Evolutionary conservation across 2,329 filamentous ascomycete genomes (phyloP).

Genomic region (Domatiomyces globalis): DNA sequence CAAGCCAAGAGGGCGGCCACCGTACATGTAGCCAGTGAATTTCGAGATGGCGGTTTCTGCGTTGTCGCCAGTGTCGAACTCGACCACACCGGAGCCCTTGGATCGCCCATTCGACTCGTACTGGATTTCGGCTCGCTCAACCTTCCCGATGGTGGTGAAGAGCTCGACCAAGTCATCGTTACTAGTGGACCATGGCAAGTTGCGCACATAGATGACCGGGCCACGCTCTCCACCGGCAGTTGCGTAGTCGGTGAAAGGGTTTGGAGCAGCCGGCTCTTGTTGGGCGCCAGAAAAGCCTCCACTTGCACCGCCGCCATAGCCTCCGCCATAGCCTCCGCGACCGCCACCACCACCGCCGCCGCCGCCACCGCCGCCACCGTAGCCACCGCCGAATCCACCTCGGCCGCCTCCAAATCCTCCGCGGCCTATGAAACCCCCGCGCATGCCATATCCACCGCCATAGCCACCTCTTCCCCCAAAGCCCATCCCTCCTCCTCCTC

Average conservation of each 20-base stretch:
- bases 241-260: conserved; percentile 87
- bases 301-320: conserved; percentile 12
- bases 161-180: conserved; percentile 94
- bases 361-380: conserved; percentile 7
- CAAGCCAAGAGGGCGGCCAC: conserved; percentile 80
- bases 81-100: conserved; percentile 87
- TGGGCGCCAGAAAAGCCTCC: conserved; percentile 25
- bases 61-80: conserved; percentile 69
- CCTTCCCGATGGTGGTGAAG: conserved; percentile 95
- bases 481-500: conserved; percentile 25
- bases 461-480: conserved; percentile 31
- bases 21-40: conserved; percentile 96
- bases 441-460: conserved; percentile 39
- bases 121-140: conserved; percentile 97
- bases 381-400: conserved; percentile 8
- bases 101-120: conserved; percentile 95
- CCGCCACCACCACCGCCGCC: conserved; percentile 22
- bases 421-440: conserved; percentile 34
- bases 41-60: conserved; percentile 90
- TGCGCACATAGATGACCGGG: conserved; percentile 85
- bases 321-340: conserved; percentile 13
- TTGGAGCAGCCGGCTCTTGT: conserved; percentile 41
- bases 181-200: conserved; percentile 96
- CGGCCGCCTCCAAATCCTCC: conserved; percentile 26
- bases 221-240: conserved; percentile 72